These are phyloP conservation scores for Alternaria sp. DNA, from an alignment of 2,329 filamentous ascomycete genomes.

Conservation along the genomic window DNA sequence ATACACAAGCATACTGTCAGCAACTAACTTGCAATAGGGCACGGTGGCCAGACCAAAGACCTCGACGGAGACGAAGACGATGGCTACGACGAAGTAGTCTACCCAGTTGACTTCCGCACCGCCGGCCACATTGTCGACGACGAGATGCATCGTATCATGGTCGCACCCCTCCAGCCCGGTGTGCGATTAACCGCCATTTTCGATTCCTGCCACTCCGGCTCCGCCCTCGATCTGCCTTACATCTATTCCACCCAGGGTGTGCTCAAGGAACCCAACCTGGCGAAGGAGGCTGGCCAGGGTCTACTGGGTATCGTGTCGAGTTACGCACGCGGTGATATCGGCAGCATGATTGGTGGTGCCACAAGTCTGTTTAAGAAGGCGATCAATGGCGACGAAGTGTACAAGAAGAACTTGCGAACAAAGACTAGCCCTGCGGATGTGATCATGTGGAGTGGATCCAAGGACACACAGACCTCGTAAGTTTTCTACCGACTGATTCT, in stretches of 20 bases:
- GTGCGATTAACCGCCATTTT: slow-evolving; percentile 85
- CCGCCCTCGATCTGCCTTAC: slow-evolving; percentile 78
- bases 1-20: background rate
- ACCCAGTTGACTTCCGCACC: slow-evolving; percentile 80
- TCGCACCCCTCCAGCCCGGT: slow-evolving; percentile 77
- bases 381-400: slow-evolving; percentile 76
- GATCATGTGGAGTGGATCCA: slow-evolving; percentile 97
- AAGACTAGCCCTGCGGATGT: slow-evolving; percentile 96
- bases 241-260: slow-evolving; percentile 81
- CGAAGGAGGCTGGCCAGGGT: slow-evolving; percentile 78
- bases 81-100: slow-evolving; percentile 83
- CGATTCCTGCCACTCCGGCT: slow-evolving; percentile 81
- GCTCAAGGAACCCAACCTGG: slow-evolving; percentile 80
- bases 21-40: slow-evolving; percentile 57
- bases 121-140: slow-evolving; percentile 84
- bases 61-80: slow-evolving; percentile 81
- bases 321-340: slow-evolving; percentile 84
- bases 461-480: slow-evolving; percentile 92
- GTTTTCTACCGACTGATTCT: slow-evolving; percentile 46
- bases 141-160: slow-evolving; percentile 81
- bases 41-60: slow-evolving; percentile 82
- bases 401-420: slow-evolving; percentile 81
- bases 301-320: slow-evolving; percentile 74
- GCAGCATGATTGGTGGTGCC: slow-evolving; percentile 79
- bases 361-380: slow-evolving; percentile 88